Base-by-base conservation (phyloP, 306 rosid species). In the Herpetospermum pedunculosum region DNA sequence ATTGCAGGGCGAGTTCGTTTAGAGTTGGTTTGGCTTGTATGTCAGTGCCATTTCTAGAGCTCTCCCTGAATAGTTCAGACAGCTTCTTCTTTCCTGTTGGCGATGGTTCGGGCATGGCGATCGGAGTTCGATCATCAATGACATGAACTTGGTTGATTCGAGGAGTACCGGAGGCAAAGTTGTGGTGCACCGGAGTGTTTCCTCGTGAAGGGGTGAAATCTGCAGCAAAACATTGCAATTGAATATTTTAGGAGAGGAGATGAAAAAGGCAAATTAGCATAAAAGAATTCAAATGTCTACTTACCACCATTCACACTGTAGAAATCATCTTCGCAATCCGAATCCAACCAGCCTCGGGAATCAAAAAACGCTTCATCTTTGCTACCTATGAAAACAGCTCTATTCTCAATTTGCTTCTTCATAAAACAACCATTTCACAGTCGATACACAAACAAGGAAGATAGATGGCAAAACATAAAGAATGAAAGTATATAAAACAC, bases 221-320 rank as follows among this genome's bases (percentile, higher is more conserved):
- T 94, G 87, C 73, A 78, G 43, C 68, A n/a, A n/a, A n/a, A n/a
- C 49, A 65, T 29, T 54, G 23, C 4, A 23, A 65, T 43, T 15
- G 23, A 68, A 68, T 43, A 25, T 15, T 41, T 15, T 16, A 40
- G 35, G 53, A 23, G 13, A 40, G 23, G 14, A 49, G 63, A 40
- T 41, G 50, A 38, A 73, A 28, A 49, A 38, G 21, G 43, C 2
- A 40, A 63, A 35, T 10, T 10, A 49, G 71, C 5, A 41, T n/a
- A 46, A 3, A 52, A 69, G 47, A 55, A 41, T 34, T 74, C 6
- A 29, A 73, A 19, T 76, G 72, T 53, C 58, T 77, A 44, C 97
- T 87, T 88, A 94, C 99, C 99, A 34, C 99, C 99, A 77, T 91
- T 89, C 74, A 94, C 97, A 75, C 99, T 94, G 16, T 77, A 82